Evolutionary conservation across 2,329 filamentous ascomycete genomes (phyloP).

Genomic region (Colletotrichum shisoi): DNA sequence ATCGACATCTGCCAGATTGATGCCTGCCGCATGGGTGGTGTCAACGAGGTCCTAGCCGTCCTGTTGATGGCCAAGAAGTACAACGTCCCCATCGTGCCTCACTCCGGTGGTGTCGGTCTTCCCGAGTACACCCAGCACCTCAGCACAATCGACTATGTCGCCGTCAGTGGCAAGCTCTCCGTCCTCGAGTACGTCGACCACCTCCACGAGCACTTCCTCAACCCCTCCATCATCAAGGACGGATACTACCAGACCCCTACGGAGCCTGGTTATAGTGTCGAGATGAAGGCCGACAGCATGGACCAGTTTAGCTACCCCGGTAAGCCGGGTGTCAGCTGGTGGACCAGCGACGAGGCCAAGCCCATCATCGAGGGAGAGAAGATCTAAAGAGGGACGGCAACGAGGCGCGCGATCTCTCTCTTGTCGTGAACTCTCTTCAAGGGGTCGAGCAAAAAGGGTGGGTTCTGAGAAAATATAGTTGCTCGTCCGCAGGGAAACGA

Average conservation of each 20-base stretch:
- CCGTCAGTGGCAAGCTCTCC: conserved; percentile 80
- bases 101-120: conserved; percentile 87
- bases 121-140: conserved; percentile 95
- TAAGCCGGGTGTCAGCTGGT: conserved; percentile 81
- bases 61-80: conserved; percentile 84
- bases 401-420: background rate
- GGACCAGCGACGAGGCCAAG: conserved; percentile 81
- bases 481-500: conserved; percentile 47
- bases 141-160: conserved; percentile 91
- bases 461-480: background rate
- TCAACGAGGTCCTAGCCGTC: conserved; percentile 92
- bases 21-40: conserved; percentile 86
- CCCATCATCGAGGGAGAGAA: conserved; percentile 72
- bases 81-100: conserved; percentile 82
- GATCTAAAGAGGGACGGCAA: conserved; percentile 50
- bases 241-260: conserved; percentile 88
- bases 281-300: conserved; percentile 93
- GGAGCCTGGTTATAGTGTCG: conserved; percentile 86
- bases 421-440: background rate
- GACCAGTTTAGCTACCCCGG: conserved; percentile 79
- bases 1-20: conserved; percentile 92
- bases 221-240: conserved; percentile 80
- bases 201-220: conserved; percentile 89
- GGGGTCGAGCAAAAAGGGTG: conserved; percentile 31
- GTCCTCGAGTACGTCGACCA: conserved; percentile 93